A percentile compares a stretch with the other conserved stretches of the same genome.
phyloP scores from a whole-genome alignment of 108 stramenopile species.

The Skeletonema costatum region DNA sequence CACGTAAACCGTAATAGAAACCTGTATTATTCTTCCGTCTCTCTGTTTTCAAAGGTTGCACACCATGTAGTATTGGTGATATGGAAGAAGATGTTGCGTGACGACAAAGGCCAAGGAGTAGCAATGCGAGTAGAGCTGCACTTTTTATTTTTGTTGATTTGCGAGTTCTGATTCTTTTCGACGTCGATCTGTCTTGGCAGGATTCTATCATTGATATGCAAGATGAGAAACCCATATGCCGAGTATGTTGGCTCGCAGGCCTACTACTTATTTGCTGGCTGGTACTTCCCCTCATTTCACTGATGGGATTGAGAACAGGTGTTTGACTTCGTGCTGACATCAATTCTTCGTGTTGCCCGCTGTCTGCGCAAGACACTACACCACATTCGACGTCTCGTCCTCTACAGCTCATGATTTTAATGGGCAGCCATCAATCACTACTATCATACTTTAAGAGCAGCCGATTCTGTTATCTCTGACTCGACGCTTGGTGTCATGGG shows the following conservation, averaged over 20 bases:
- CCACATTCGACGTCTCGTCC: background rate
- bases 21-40: conserved; percentile 52
- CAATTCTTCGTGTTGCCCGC: background rate
- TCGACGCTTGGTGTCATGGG: too few species aligned
- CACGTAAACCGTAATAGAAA: conserved; percentile 55
- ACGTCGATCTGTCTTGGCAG: background rate
- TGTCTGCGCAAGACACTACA: background rate
- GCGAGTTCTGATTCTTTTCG: background rate
- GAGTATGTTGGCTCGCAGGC: background rate
- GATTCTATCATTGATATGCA: background rate
- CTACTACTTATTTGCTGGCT: background rate
- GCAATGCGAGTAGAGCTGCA: background rate
- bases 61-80: background rate
- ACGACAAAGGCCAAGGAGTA: background rate
- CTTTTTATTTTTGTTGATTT: conserved; percentile 1
- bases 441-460: background rate
- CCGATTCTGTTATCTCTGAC: background rate
- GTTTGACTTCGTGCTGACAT: background rate
- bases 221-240: background rate
- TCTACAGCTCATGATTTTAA: background rate
- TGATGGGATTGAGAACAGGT: background rate
- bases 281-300: background rate
- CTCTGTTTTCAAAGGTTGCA: background rate
- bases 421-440: too few species aligned
- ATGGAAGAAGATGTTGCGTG: background rate